A percentile compares a stretch with the other conserved stretches of the same genome.
Conservation (phyloP, 495 filamentous ascomycete genomes). For the Podospora didyma region DNA sequence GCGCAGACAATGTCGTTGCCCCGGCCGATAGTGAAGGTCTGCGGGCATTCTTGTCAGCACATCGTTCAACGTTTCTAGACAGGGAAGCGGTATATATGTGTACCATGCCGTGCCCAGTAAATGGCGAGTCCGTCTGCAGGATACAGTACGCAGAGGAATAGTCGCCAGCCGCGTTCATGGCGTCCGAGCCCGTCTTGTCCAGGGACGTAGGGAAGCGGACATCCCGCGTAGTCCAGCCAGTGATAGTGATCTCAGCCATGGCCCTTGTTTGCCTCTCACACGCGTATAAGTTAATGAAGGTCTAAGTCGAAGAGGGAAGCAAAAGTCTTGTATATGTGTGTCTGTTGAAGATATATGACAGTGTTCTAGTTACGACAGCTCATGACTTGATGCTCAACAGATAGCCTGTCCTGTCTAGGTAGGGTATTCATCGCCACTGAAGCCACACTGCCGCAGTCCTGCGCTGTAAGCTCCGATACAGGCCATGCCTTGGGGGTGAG, state of each 20-base stretch:
- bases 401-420: too few species aligned
- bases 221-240: slow-evolving; percentile 72
- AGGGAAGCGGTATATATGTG: not conserved
- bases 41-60: not conserved
- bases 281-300: too few species aligned
- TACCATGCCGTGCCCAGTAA: slow-evolving; percentile 86
- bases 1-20: slow-evolving; percentile 91
- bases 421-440: too few species aligned
- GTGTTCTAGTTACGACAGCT: too few species aligned
- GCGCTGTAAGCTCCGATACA: not conserved
- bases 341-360: not conserved
- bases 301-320: too few species aligned
- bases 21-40: slow-evolving; percentile 96
- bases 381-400: too few species aligned
- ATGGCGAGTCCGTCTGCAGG: slow-evolving; percentile 69
- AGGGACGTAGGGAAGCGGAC: slow-evolving; percentile 93
- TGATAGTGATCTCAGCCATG: slow-evolving; percentile 66
- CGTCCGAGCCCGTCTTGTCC: slow-evolving; percentile 92
- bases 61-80: not conserved
- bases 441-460: not conserved
- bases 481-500: not conserved
- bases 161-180: slow-evolving; percentile 94
- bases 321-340: too few species aligned
- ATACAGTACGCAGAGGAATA: slow-evolving; percentile 94
- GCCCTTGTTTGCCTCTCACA: not conserved